Evolutionary conservation across 441 rosid species (phyloP).

Genomic region (Pelargonium citronellum): DNA sequence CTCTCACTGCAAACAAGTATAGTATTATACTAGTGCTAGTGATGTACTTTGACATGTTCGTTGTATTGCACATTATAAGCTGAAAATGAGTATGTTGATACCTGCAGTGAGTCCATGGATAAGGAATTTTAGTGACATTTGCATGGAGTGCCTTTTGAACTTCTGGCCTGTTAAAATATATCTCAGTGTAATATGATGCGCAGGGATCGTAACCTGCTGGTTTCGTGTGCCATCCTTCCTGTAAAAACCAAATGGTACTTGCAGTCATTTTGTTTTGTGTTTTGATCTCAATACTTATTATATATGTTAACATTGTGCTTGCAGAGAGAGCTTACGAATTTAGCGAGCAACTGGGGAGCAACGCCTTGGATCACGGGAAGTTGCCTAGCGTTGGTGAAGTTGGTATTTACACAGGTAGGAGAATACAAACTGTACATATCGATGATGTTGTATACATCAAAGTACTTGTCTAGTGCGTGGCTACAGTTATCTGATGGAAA

Average conservation of each 20-base stretch:
- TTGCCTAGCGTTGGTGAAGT: conserved; percentile 25
- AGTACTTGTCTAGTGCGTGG: conserved; percentile 35
- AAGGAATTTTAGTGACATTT: conserved; percentile 47
- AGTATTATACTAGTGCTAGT: too few species aligned
- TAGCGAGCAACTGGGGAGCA: conserved; percentile 41
- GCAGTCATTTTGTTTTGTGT: not conserved
- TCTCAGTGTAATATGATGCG: conserved; percentile 38
- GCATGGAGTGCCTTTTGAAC: conserved; percentile 76
- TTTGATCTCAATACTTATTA: not conserved
- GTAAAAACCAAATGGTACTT: not conserved
- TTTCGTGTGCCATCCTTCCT: conserved; percentile 48
- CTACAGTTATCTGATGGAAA: conserved; percentile 27
- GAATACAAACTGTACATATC: conserved; percentile 71
- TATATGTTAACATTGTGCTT: not conserved
- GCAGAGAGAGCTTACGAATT: conserved; percentile 28
- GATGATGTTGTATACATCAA: conserved; percentile 37
- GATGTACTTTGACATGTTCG: too few species aligned
- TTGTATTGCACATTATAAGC: too few species aligned
- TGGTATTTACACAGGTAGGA: conserved; percentile 33
- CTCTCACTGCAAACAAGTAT: conserved; percentile 26
- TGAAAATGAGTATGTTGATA: not conserved
- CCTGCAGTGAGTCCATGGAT: conserved; percentile 79
- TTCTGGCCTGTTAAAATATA: conserved; percentile 55
- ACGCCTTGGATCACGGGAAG: conserved; percentile 29
- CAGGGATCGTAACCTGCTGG: conserved; percentile 70